Evolutionary conservation across 768 basidiomycete species (phyloP).

Genomic region (Amanita exitialis): DNA sequence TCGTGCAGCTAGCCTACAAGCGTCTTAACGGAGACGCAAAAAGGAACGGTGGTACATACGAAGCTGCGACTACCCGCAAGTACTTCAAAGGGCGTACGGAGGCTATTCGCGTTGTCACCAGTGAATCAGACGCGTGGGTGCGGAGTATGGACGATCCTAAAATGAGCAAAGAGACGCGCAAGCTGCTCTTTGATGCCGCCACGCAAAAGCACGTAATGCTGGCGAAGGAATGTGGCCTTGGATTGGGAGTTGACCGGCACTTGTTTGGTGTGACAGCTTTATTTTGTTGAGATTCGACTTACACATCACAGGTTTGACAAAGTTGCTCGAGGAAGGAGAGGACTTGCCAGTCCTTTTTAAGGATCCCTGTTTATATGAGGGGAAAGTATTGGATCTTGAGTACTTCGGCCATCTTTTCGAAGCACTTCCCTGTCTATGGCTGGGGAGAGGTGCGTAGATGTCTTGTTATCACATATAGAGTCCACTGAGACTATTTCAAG

Average conservation of each 20-base stretch:
- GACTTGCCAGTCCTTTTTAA: conserved; percentile 58
- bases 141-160: conserved; percentile 53
- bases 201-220: conserved; percentile 51
- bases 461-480: neutral
- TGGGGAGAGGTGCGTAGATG: conserved; percentile 70
- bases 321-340: conserved; percentile 52
- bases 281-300: neutral
- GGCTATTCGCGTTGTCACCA: conserved; percentile 78
- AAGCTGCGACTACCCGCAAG: conserved; percentile 84
- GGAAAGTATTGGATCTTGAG: conserved; percentile 82
- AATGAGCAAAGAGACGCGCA: conserved; percentile 31
- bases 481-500: conserved; percentile 15
- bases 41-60: conserved; percentile 78
- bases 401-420: conserved; percentile 84
- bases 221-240: conserved; percentile 58
- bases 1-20: conserved; percentile 82
- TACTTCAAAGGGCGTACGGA: conserved; percentile 90
- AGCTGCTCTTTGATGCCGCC: conserved; percentile 47
- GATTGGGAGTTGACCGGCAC: conserved; percentile 79
- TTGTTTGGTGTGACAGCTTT: conserved; percentile 51
- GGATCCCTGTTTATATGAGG: conserved; percentile 64
- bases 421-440: conserved; percentile 76
- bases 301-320: conserved; percentile 50
- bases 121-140: conserved; percentile 73
- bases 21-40: conserved; percentile 48